Percentiles rank a stretch among this genome's conserved stretches.
Conservation (phyloP, 228 moss, liverwort and hornwort species). For the Sphagnum fallax region DNA sequence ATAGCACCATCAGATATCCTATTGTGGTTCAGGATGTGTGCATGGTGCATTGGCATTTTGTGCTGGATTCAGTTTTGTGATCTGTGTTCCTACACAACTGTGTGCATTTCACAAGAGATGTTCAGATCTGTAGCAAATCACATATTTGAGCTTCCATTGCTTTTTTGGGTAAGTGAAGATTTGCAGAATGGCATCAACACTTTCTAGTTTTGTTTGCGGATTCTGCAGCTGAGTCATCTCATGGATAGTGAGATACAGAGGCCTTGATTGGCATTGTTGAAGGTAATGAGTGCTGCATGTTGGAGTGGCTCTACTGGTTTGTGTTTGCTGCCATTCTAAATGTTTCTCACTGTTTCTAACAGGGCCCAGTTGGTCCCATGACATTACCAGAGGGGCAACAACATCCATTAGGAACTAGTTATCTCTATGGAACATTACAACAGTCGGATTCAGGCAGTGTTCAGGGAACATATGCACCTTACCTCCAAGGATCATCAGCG, state of each 20-base stretch:
- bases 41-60: too few species aligned
- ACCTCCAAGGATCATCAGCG: slow-evolving; percentile 25
- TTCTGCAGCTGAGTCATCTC: neutral
- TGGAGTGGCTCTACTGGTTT: neutral
- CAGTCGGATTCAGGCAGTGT: slow-evolving; percentile 36
- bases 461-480: slow-evolving; percentile 35
- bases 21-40: too few species aligned
- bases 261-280: too few species aligned
- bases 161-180: neutral
- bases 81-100: too few species aligned
- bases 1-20: too few species aligned
- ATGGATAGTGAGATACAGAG: too few species aligned
- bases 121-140: too few species aligned
- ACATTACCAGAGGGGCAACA: slow-evolving; percentile 44
- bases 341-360: neutral
- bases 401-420: slow-evolving; percentile 43
- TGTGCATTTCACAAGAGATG: too few species aligned
- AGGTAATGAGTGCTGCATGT: neutral
- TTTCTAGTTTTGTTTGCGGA: neutral
- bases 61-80: too few species aligned
- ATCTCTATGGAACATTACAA: slow-evolving; percentile 29
- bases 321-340: neutral
- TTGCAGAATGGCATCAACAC: neutral
- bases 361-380: slow-evolving; percentile 38
- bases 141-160: too few species aligned